These are phyloP conservation scores for Cantharellus cinnabarinus DNA, from an alignment of 768 basidiomycete species.

Conservation along the genomic window DNA sequence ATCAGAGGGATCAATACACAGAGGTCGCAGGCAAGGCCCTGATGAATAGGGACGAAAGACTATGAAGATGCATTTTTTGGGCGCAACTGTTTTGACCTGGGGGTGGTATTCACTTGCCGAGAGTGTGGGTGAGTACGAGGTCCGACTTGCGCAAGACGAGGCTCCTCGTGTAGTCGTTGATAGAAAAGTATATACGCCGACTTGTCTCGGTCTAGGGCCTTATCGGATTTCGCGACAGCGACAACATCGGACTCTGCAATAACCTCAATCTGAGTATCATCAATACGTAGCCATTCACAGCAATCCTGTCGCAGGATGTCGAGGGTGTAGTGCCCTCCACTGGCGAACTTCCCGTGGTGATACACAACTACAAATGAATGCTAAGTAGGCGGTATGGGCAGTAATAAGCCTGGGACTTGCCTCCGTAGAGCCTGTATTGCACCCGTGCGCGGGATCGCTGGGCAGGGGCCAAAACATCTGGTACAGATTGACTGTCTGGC, in stretches of 20 bases:
- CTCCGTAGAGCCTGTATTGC: conserved; percentile 68
- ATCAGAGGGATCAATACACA: too few species aligned
- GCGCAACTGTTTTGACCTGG: too few species aligned
- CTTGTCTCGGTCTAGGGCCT: conserved; percentile 50
- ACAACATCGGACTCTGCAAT: conserved; percentile 26
- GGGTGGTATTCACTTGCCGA: too few species aligned
- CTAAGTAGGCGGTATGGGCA: background rate
- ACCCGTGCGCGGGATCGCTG: conserved; percentile 23
- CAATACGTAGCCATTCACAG: conserved; percentile 76
- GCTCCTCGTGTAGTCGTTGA: conserved; percentile 24
- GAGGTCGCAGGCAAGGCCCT: too few species aligned
- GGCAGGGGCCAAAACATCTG: conserved; percentile 42
- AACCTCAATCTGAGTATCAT: conserved; percentile 74
- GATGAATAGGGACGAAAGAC: too few species aligned
- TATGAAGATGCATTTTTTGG: too few species aligned
- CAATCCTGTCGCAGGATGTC: conserved; percentile 42
- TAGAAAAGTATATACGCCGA: conserved; percentile 85
- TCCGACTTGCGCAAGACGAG: background rate
- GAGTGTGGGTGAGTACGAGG: too few species aligned
- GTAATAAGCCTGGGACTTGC: conserved; percentile 21
- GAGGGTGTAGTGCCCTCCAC: conserved; percentile 89
- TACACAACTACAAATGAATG: conserved; percentile 45
- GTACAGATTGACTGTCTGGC: background rate
- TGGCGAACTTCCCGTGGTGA: conserved; percentile 80
- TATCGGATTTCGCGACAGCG: conserved; percentile 23